Conservation (phyloP, 2,329 filamentous ascomycete species). For the Xylariaceae sp. region DNA sequence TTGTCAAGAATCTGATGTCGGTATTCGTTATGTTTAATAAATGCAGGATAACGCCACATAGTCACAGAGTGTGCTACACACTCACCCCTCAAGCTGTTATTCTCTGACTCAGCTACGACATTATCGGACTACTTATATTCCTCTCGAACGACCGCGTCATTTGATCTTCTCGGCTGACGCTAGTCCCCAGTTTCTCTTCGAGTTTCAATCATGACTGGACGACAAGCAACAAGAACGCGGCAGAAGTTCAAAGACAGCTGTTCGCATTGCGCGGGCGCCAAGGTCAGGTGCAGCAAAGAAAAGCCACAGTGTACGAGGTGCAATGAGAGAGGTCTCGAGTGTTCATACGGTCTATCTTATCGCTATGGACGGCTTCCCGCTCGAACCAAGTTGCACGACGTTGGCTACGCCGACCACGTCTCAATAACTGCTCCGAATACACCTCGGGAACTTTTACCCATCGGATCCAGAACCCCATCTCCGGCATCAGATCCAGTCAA, state of each 20-base stretch:
- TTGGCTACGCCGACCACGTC: constrained; percentile 13
- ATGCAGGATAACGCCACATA: constrained; percentile 19
- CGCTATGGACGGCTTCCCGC: constrained; percentile 23
- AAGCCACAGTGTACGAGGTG: constrained; percentile 22
- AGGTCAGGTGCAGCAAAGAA: constrained; percentile 24
- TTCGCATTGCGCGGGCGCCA: constrained; percentile 21
- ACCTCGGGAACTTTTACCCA: constrained; percentile 18
- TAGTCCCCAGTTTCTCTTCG: constrained; percentile 4
- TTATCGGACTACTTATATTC: constrained; percentile 18
- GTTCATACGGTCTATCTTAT: constrained; percentile 22
- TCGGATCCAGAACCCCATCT: constrained; percentile 16
- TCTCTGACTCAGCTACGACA: constrained; percentile 7
- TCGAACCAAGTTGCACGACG: constrained; percentile 15
- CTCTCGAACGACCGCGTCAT: constrained; percentile 6
- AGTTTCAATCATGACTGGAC: constrained; percentile 17
- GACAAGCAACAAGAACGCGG: constrained; percentile 21
- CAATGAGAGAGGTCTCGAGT: constrained; percentile 17
- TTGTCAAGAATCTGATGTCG: too few relatives aligned
- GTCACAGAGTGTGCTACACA: constrained; percentile 10
- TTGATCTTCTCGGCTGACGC: constrained; percentile 3
- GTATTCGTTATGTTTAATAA: not conserved
- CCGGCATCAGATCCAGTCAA: constrained; percentile 12
- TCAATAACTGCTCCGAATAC: constrained; percentile 12
- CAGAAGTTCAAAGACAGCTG: constrained; percentile 26
- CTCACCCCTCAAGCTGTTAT: constrained; percentile 7